Percentiles rank a stretch among this genome's conserved stretches.
Evolutionary conservation across 2,329 filamentous ascomycete species (phyloP).

Genomic region (Periconia macrospinosa): DNA sequence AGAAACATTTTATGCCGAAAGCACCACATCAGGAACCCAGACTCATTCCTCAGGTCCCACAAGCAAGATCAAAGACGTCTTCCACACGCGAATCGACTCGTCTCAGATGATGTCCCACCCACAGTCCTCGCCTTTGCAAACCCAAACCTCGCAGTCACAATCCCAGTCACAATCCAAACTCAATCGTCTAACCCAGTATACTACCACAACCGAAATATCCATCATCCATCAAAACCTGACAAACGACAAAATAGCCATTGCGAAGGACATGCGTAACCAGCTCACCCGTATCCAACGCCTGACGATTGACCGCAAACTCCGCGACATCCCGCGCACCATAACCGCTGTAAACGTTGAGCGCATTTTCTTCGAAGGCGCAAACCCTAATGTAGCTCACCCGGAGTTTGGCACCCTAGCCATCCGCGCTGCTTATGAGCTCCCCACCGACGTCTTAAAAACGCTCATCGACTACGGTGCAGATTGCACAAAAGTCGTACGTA

Average conservation of each 20-base stretch:
- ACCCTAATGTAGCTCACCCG: conserved; percentile 30
- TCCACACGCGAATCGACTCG: background rate
- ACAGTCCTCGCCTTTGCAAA: conserved; percentile 10
- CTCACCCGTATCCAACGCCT: conserved; percentile 25
- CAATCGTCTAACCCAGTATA: conserved; percentile 9
- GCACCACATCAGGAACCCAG: conserved; percentile 22
- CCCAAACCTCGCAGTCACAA: conserved; percentile 9
- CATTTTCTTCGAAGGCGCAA: conserved; percentile 34
- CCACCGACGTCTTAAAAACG: conserved; percentile 21
- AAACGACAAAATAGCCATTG: conserved; percentile 31
- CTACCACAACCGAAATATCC: conserved; percentile 26
- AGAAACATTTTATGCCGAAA: conserved; percentile 35
- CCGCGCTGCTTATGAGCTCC: conserved; percentile 30
- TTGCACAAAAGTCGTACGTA: conserved; percentile 19
- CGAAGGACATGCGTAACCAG: conserved; percentile 27
- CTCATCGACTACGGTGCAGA: conserved; percentile 37
- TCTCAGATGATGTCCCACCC: conserved; percentile 1
- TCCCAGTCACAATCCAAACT: conserved; percentile 6
- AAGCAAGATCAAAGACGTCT: background rate
- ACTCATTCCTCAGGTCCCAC: conserved; percentile 7
- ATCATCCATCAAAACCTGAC: conserved; percentile 30
- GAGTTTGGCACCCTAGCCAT: conserved; percentile 35
- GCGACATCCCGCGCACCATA: conserved; percentile 26
- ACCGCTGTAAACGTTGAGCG: conserved; percentile 28
- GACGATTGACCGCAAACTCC: conserved; percentile 31